A percentile compares a stretch with the other conserved stretches of the same genome.
Conservation (phyloP, 805 yeast genomes). For the Ogataea henricii region DNA sequence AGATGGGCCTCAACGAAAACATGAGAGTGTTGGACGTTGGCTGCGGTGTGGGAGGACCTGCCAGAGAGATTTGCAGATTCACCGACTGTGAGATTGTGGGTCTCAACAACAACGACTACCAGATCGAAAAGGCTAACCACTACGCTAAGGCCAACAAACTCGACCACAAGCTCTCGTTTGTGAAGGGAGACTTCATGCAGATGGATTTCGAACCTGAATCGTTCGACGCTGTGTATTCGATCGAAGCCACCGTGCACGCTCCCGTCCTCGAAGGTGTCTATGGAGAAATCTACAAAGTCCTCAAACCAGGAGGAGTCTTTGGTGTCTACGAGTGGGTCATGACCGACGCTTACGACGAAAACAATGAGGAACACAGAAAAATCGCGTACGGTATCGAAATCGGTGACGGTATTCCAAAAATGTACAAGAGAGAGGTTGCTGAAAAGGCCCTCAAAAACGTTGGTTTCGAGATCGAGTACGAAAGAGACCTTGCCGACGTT, state of each 20-base stretch:
- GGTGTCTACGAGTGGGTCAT: conserved; percentile 99
- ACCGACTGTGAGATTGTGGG: conserved; percentile 87
- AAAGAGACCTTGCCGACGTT: conserved; percentile 79
- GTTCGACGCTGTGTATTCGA: conserved; percentile 96
- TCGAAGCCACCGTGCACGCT: conserved; percentile 98
- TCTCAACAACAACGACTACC: conserved; percentile 95
- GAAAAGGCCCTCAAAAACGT: conserved; percentile 80
- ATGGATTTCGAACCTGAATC: conserved; percentile 91
- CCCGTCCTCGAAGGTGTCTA: conserved; percentile 96
- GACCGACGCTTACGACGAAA: conserved; percentile 91
- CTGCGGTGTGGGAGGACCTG: conserved; percentile 99
- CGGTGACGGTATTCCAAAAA: conserved; percentile 98
- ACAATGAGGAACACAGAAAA: conserved; percentile 84
- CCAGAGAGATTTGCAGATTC: conserved; percentile 91
- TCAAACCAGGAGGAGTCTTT: conserved; percentile 96
- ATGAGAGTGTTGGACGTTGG: conserved; percentile 96
- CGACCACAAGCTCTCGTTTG: conserved; percentile 75
- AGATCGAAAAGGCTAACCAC: conserved; percentile 85
- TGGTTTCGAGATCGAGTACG: conserved; percentile 80
- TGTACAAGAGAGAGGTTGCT: conserved; percentile 86
- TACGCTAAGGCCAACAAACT: conserved; percentile 70
- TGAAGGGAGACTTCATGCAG: conserved; percentile 98
- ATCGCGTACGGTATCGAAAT: conserved; percentile 96
- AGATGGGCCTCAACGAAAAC: conserved; percentile 75
- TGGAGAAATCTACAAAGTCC: conserved; percentile 88